Conservation (phyloP, 257 asterid species). For the Ilex asprella region DNA sequence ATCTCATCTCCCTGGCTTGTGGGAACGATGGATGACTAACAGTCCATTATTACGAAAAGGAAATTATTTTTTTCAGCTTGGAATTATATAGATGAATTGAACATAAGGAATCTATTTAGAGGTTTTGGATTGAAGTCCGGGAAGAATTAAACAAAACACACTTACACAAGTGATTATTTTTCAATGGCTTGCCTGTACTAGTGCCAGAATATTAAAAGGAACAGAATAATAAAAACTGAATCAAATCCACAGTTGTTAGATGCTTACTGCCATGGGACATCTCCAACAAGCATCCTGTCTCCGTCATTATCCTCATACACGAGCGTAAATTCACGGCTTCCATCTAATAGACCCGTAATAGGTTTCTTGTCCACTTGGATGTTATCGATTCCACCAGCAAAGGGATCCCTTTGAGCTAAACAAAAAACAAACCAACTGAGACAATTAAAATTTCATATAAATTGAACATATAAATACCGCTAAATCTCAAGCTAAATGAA, state of each 20-base stretch:
- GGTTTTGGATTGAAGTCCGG: background rate
- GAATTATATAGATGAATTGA: too few species aligned
- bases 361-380: conserved; percentile 33
- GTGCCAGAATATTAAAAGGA: conserved; percentile 15
- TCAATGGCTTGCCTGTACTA: background rate
- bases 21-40: background rate
- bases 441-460: background rate
- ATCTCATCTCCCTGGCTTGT: background rate
- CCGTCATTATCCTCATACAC: conserved; percentile 98
- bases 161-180: background rate
- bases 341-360: conserved; percentile 62
- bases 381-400: conserved; percentile 31
- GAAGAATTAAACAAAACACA: conserved; percentile 9
- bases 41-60: too few species aligned
- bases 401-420: conserved; percentile 55
- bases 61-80: too few species aligned
- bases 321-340: conserved; percentile 90
- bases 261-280: conserved; percentile 98
- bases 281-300: conserved; percentile 97
- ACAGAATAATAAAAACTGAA: conserved; percentile 18
- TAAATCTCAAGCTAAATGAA: too few species aligned
- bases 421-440: background rate
- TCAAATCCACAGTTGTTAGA: conserved; percentile 26
- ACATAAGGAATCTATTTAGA: background rate
- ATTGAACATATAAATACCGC: background rate